A percentile compares a stretch with the other conserved stretches of the same genome.
Evolutionary conservation across 164 flowering plant species (phyloP).

Genomic region (Nelumbo lutea): DNA sequence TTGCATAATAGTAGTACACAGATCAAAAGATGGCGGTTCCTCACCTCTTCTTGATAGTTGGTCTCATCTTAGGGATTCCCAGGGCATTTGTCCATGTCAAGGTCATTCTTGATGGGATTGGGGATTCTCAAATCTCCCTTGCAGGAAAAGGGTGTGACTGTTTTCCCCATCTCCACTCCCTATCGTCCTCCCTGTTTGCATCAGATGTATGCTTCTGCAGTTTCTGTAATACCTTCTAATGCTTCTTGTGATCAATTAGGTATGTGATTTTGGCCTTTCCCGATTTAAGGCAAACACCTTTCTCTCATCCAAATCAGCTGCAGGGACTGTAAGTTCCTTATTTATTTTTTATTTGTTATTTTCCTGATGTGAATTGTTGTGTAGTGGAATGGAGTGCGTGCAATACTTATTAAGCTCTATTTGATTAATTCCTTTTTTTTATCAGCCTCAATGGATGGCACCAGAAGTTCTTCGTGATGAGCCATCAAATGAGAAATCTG

Average conservation of each 20-base stretch:
- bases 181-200: too few species aligned
- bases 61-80: too few species aligned
- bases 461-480: constrained; percentile 98
- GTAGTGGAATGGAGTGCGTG: background rate
- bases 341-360: background rate
- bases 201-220: too few species aligned
- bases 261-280: constrained; percentile 98
- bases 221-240: background rate
- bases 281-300: constrained; percentile 90
- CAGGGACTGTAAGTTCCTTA: constrained; percentile 85
- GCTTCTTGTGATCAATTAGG: constrained; percentile 37
- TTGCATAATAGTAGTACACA: too few species aligned
- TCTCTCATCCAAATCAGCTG: constrained; percentile 96
- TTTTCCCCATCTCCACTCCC: too few species aligned
- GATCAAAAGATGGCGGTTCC: too few species aligned
- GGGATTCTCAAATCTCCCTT: too few species aligned
- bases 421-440: constrained; percentile 7
- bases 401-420: background rate
- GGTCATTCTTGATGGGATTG: too few species aligned
- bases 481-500: constrained; percentile 93
- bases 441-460: constrained; percentile 98
- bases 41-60: too few species aligned
- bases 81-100: too few species aligned
- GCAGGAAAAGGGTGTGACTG: too few species aligned
- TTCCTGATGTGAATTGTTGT: background rate